Conservation (phyloP, 1,139 yeast species). For the Geotrichum candidum region DNA sequence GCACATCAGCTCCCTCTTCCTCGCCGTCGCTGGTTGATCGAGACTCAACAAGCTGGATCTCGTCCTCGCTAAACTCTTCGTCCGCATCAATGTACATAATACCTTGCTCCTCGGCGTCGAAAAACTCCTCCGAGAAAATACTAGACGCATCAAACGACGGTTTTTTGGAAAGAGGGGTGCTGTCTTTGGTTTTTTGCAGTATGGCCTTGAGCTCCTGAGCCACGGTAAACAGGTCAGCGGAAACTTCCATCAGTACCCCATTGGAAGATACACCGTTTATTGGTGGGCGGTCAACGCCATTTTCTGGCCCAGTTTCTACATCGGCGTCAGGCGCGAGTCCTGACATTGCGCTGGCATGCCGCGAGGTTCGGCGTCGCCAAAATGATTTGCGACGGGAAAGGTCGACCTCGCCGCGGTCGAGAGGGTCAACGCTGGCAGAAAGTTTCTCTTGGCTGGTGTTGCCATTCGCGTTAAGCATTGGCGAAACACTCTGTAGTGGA, state of each 20-base stretch:
- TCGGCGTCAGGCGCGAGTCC: constrained; percentile 6
- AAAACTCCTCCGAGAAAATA: constrained; percentile 48
- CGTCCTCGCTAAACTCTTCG: constrained; percentile 29
- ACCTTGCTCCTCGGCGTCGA: constrained; percentile 56
- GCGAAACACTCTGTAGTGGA: background rate
- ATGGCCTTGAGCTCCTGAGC: background rate
- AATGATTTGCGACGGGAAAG: constrained; percentile 1
- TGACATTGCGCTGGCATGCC: constrained; percentile 8
- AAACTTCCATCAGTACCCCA: background rate
- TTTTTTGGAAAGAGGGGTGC: background rate
- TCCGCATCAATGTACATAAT: constrained; percentile 30
- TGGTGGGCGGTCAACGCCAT: background rate
- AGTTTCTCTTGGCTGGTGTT: constrained; percentile 1
- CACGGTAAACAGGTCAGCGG: background rate
- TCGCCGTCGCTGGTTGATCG: constrained; percentile 17
- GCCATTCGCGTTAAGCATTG: constrained; percentile 5
- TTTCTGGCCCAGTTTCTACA: background rate
- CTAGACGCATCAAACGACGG: constrained; percentile 15
- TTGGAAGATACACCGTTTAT: background rate
- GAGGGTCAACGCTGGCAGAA: background rate
- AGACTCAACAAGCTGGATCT: constrained; percentile 7
- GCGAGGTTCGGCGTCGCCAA: constrained; percentile 9
- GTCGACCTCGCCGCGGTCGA: background rate
- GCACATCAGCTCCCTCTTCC: constrained; percentile 17
- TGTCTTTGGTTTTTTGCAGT: background rate